These are phyloP conservation scores for Trichoderma arundinaceum DNA, from an alignment of 2,329 filamentous ascomycete genomes.

Conservation along the genomic window DNA sequence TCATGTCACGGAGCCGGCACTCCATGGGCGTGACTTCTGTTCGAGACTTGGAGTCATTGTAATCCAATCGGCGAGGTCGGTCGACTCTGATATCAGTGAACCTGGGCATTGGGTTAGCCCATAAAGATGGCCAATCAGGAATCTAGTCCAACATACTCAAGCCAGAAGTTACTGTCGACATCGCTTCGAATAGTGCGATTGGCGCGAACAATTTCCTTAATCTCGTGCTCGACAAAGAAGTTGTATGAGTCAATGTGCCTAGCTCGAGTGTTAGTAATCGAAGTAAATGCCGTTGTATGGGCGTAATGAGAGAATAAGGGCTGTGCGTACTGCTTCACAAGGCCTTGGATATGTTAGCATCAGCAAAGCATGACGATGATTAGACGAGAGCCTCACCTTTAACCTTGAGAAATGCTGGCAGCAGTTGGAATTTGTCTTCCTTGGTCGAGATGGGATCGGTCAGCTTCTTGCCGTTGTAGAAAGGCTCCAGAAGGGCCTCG, in stretches of 20 bases:
- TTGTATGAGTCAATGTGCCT: conserved; percentile 97
- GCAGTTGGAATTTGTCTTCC: conserved; percentile 93
- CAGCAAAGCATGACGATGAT: not conserved
- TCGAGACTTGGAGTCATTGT: conserved; percentile 71
- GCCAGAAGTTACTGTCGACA: conserved; percentile 89
- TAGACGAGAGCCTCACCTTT: conserved; percentile 64
- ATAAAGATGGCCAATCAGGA: conserved; percentile 1
- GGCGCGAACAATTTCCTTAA: conserved; percentile 94
- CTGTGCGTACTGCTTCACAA: conserved; percentile 78
- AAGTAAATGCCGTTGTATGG: not conserved
- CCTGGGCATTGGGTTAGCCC: conserved; percentile 40
- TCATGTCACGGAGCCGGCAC: conserved; percentile 94
- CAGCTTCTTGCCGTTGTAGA: conserved; percentile 71
- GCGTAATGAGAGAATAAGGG: conserved; percentile 16
- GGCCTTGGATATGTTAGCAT: conserved; percentile 49
- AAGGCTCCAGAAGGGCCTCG: conserved; percentile 69
- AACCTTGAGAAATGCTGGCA: conserved; percentile 97
- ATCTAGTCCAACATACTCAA: conserved; percentile 61
- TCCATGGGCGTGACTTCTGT: conserved; percentile 91
- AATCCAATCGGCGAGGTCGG: conserved; percentile 77
- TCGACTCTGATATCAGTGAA: conserved; percentile 91
- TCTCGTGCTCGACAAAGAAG: conserved; percentile 94
- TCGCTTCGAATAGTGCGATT: conserved; percentile 90
- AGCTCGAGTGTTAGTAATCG: conserved; percentile 30
- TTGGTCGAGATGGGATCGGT: conserved; percentile 68